These are phyloP conservation scores for Geotrichum carabidarum DNA, from an alignment of 1,139 yeast species.

Conservation along the genomic window DNA sequence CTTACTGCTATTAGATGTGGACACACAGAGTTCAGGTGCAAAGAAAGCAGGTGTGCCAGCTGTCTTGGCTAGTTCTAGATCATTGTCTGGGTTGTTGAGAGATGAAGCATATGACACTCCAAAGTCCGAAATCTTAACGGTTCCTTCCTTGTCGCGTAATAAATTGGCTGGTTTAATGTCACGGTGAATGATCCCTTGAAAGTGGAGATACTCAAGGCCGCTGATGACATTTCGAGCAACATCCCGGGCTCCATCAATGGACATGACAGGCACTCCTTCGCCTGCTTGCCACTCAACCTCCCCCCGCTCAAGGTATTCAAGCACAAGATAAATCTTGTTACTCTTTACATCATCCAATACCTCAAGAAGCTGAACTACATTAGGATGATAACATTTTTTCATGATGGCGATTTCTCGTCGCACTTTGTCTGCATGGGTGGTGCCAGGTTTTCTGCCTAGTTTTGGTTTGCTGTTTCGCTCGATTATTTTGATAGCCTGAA, in stretches of 20 bases:
- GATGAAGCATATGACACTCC: conserved; percentile 86
- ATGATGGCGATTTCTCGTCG: conserved; percentile 91
- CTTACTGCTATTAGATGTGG: conserved; percentile 1
- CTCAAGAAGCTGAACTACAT: conserved; percentile 80
- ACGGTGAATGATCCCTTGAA: conserved; percentile 91
- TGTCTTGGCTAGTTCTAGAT: conserved; percentile 78
- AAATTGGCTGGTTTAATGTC: conserved; percentile 96
- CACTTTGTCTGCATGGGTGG: conserved; percentile 65
- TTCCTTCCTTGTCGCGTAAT: conserved; percentile 62
- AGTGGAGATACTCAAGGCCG: conserved; percentile 88
- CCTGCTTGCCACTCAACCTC: conserved; percentile 74
- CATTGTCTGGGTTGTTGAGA: conserved; percentile 49
- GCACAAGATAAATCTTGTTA: conserved; percentile 79
- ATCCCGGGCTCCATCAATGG: conserved; percentile 60
- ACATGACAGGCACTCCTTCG: conserved; percentile 53
- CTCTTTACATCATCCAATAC: conserved; percentile 84
- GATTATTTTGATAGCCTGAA: conserved; percentile 77
- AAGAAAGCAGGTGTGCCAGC: conserved; percentile 89
- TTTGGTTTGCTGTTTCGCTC: conserved; percentile 67
- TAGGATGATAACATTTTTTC: conserved; percentile 89
- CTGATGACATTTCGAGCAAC: conserved; percentile 78
- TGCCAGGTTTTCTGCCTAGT: conserved; percentile 45
- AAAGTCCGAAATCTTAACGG: conserved; percentile 90
- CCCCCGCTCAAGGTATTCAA: conserved; percentile 89
- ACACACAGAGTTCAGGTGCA: conserved; percentile 67